These are phyloP conservation scores for Boechera divaricarpa DNA, from an alignment of 345 rosid genomes.

Conservation along the genomic window DNA sequence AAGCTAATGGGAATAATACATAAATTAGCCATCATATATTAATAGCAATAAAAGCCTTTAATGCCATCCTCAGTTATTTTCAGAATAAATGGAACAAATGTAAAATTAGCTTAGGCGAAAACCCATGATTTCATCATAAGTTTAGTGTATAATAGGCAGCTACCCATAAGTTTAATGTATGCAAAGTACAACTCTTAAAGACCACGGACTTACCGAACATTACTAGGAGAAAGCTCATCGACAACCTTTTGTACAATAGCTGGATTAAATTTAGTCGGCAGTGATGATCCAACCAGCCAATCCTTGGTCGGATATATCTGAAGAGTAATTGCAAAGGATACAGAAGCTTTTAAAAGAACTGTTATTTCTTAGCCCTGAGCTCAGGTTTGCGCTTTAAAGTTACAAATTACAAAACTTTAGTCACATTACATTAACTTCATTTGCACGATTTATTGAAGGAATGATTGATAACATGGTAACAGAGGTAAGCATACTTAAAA, in stretches of 20 bases:
- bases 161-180: constrained; percentile 8
- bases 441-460: neutral
- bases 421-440: neutral
- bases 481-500: constrained; percentile 5
- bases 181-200: constrained; percentile 9
- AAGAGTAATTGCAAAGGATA: constrained; percentile 31
- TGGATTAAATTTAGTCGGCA: constrained; percentile 75
- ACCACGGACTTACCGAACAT: constrained; percentile 63
- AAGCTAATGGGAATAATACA: neutral
- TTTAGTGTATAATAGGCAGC: constrained; percentile 5
- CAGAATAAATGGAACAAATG: constrained; percentile 16
- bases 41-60: constrained; percentile 1
- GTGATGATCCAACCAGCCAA: constrained; percentile 82
- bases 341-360: constrained; percentile 4
- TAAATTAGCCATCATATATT: neutral
- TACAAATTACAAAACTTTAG: constrained; percentile 18
- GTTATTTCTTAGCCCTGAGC: constrained; percentile 14
- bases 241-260: constrained; percentile 59
- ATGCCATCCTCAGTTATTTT: neutral
- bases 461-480: neutral
- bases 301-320: constrained; percentile 79
- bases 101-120: neutral
- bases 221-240: constrained; percentile 70
- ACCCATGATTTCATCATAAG: neutral
- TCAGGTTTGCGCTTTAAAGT: neutral